Evolutionary conservation across 495 filamentous ascomycete species (phyloP), one percentile per base, ranked within the genome.

Genomic region (Hypoxylon trugodes): DNA sequence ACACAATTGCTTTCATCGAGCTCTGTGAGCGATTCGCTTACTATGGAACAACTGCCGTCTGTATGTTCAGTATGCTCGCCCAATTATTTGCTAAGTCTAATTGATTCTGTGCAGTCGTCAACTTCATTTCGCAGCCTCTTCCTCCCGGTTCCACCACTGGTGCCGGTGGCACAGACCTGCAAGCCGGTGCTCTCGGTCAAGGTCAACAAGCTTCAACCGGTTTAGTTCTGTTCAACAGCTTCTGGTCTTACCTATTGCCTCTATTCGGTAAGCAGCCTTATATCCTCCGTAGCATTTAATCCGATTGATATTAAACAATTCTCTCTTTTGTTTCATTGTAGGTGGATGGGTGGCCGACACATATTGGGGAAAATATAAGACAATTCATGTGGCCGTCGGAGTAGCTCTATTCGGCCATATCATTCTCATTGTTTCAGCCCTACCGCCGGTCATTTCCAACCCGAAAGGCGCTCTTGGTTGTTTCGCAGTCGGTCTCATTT

Each of bases 1-100:
- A 85, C 67, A 88, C 86, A 18, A 82, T 94, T 49, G 89, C 87
- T 16, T 87, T 91, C 62, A 83, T 91, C 43, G 90, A 93, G 74
- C 72, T 91, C 54, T 89, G 85, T 76, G 90, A 93, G 78, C 87
- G 90, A 30, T 90, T 91, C 76, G 88, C 87, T 6, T 92, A 90
- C 78, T 92, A 92, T 70, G 90, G 90, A 50, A 89, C 87, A 10
- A 89, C 84, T 16, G 86, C 84, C 33, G 87, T 92, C 42, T 89
- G 86, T 88, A 79, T 60, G 68, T 64, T 35, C 45, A 16, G 15
- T 25, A 5, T 15, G 1, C 3, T 9, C 10, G 5, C 24, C 10
- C 18, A 28, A 30, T 6, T 12, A 7, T 3, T 10, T 45, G 12
- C 6, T 3, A 19, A 50, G 9, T 49, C 46, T 59, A 32, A 65